Evolutionary conservation across 139 green algal species (phyloP), one percentile per base, ranked within the genome.

Genomic region (Micromonas pusilla): DNA sequence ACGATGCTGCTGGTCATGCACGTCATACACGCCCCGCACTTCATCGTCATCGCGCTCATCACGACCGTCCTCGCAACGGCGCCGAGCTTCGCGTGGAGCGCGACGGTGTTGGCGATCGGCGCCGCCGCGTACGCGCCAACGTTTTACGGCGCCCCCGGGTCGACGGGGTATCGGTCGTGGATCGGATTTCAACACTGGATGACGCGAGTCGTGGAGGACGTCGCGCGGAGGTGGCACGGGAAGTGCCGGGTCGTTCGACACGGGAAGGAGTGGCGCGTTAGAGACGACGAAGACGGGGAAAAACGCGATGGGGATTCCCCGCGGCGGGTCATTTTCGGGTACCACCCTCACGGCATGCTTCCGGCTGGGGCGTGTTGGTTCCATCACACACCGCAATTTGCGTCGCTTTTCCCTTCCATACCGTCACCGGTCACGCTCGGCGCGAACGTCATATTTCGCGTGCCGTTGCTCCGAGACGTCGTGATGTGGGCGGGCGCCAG

Each of bases 381-480:
- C 52, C 72, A 79, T 30, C 52, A 73, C 19, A 83, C 76, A 30
- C 76, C 83, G 16, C 30, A 54, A 3, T 73, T 73, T 25, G 32
- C 23, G 1, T n/a, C 21, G 16, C 3, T 52, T 2, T 73, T 73
- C 52, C 31, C 31, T 30, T 31, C 34, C 0, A 13, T 53, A n/a
- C 45, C 45, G 9, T 16, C 45, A 23, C 70, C n/a, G 20, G 64
- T 67, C 1, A 77, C 86, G 9, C 36, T 66, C 25, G 73, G 83
- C 4, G 73, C 65, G 5, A 78, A 81, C 19, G 66, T 64, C 28
- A 53, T 82, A 23, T 52, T 85, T 60, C 77, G 83, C 52, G 23
- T 83, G 26, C 82, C 82, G 2, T 30, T 86, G 19, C 45, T 86
- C 60, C 70, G 82, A 25, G 81, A 86, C 19, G 9, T 86, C 19